phyloP scores from a whole-genome alignment of 2,329 filamentous ascomycete genomes.

The Ceratocystis ficicola region DNA sequence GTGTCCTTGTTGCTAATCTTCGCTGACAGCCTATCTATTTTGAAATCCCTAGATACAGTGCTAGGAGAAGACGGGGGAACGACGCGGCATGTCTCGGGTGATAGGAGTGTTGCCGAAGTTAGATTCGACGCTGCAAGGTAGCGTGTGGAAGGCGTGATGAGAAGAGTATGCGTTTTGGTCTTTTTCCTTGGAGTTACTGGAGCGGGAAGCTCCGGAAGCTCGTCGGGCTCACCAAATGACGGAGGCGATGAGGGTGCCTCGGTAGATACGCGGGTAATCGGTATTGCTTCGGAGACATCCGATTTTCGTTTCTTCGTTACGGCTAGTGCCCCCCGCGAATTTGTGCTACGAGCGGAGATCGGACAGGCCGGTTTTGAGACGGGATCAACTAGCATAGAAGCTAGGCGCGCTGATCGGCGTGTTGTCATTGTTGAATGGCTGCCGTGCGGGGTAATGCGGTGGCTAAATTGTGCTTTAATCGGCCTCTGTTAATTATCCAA shows the following conservation, averaged over 20 bases:
- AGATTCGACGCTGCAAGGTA: constrained; percentile 51
- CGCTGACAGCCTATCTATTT: neutral
- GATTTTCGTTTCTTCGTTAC: neutral
- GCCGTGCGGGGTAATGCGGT: neutral
- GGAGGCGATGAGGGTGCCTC: neutral
- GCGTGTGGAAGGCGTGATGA: constrained; percentile 33
- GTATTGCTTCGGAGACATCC: neutral
- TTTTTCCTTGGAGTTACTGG: constrained; percentile 27
- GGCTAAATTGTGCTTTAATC: neutral
- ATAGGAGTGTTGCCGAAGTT: constrained; percentile 60
- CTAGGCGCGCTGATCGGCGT: constrained; percentile 15
- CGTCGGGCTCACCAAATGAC: neutral
- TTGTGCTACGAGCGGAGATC: neutral
- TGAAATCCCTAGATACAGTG: neutral
- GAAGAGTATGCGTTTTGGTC: constrained; percentile 21
- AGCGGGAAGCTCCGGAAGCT: constrained; percentile 3
- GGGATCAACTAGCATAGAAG: constrained; percentile 3
- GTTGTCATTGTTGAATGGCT: neutral
- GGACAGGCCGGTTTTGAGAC: neutral
- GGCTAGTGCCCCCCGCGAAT: neutral
- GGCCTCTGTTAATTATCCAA: neutral
- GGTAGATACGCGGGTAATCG: neutral
- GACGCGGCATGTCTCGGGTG: constrained; percentile 55
- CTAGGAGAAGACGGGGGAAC: constrained; percentile 33
- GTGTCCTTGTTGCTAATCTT: constrained; percentile 50